Evolutionary conservation across 352 stramenopile species (phyloP), one percentile per base, ranked within the genome.

Genomic region (Phytophthora litchii): DNA sequence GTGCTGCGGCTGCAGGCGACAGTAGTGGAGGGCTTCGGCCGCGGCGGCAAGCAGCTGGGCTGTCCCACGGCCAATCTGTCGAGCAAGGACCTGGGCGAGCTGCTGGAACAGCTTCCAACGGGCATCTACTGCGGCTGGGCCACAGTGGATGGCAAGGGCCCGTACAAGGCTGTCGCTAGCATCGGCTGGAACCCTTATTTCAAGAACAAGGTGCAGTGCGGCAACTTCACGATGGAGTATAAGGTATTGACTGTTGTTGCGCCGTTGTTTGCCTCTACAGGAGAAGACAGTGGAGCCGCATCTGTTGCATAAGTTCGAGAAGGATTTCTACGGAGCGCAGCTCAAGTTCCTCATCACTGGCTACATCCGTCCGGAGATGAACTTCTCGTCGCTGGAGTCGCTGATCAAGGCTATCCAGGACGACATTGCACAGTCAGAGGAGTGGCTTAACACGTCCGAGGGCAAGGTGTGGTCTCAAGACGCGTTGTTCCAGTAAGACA

Each of bases 241-340:
- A 17, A 3, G 31, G 0, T 27, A 12, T 34, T 78, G 29, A 63
- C 36, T 21, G 2, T 45, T 43, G 48, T 42, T 27, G 23, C 23
- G 5, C 23, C 23, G 23, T 16, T 40, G 25, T 17, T 35, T 45
- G 19, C 25, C 31, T 13, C 19, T 50, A 20, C 44, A 89, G 69
- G 91, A 98, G 70, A 98, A 98, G 69, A 98, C 98, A 48, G 92
- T 98, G 13, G 96, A 99, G 69, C 95, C 95, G 16, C 94, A 98
- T 64, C 80, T 99, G 66, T 86, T 98, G 67, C 80, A 95, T 57
- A 87, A 95, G 50, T 98, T 98, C 49, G 85, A 92, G 6, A 65
- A 89, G 14, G 95, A 99, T 60, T 99, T 99, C 53, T 99, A 99
- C 76, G 90, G 83, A 51, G 75, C 94, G 64, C 85, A 81, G 40